Evolutionary conservation across 495 filamentous ascomycete genomes (phyloP).

Genomic region (Neurospora discreta): DNA sequence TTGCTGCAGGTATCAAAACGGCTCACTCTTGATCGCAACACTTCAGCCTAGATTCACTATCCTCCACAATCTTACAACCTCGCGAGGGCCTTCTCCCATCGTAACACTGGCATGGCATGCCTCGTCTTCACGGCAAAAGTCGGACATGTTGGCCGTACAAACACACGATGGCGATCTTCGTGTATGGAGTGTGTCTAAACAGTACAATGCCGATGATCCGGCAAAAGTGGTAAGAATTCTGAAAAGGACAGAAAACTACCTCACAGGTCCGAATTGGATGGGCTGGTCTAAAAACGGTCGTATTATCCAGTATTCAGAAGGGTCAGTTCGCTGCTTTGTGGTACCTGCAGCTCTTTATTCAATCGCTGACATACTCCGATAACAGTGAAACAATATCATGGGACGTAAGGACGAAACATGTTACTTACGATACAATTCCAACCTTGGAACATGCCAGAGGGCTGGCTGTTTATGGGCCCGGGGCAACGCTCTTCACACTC

Average conservation of each 20-base stretch:
- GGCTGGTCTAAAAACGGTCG: conserved; percentile 96
- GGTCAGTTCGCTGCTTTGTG: conserved; percentile 49
- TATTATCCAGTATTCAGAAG: conserved; percentile 85
- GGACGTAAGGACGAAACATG: conserved; percentile 95
- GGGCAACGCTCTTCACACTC: conserved; percentile 84
- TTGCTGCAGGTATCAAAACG: conserved; percentile 71
- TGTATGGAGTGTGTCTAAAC: conserved; percentile 95
- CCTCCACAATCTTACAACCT: conserved; percentile 80
- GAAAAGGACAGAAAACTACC: conserved; percentile 63
- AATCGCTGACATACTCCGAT: neutral
- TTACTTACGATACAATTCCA: conserved; percentile 77
- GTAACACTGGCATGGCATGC: conserved; percentile 92
- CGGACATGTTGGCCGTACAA: conserved; percentile 94
- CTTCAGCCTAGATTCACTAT: conserved; percentile 91
- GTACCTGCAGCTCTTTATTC: neutral
- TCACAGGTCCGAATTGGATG: conserved; percentile 84
- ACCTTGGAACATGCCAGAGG: conserved; percentile 73
- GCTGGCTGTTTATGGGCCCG: conserved; percentile 78
- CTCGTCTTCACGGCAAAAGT: conserved; percentile 92
- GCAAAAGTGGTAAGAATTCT: conserved; percentile 80
- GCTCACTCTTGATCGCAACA: conserved; percentile 80
- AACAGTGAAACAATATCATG: conserved; percentile 80
- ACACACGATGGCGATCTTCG: conserved; percentile 84
- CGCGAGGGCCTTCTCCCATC: conserved; percentile 74
- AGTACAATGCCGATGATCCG: conserved; percentile 58